Conservation (phyloP, 345 rosid species). For the Angophora floribunda region DNA sequence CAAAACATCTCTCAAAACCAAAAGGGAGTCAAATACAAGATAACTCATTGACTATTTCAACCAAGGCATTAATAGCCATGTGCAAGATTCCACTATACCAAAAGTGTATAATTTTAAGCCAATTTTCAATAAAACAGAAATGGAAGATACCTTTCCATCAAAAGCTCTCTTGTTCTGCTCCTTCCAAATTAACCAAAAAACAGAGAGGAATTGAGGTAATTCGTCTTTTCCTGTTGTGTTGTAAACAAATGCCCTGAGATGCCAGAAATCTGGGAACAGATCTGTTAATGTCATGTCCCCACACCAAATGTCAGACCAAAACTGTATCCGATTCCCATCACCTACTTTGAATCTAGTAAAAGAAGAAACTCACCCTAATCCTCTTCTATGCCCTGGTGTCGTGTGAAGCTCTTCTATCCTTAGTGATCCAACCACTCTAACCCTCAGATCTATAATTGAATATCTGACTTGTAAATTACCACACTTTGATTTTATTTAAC, state of each 20-base stretch:
- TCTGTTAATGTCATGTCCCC: not conserved
- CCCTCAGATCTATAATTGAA: not conserved
- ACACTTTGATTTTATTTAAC: not conserved
- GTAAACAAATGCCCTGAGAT: not conserved
- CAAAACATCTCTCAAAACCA: not conserved
- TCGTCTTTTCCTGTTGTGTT: not conserved
- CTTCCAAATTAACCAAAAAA: not conserved
- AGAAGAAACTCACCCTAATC: not conserved
- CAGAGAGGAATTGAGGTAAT: not conserved
- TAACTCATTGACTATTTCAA: not conserved
- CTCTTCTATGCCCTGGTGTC: not conserved
- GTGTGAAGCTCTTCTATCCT: not conserved
- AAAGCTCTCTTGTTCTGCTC: not conserved
- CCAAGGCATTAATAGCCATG: not conserved
- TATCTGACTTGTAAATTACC: not conserved
- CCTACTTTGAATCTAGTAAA: not conserved
- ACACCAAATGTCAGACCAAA: not conserved
- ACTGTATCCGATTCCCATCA: not conserved
- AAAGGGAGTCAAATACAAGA: not conserved
- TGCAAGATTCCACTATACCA: not conserved
- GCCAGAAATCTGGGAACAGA: not conserved
- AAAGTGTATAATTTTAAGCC: not conserved
- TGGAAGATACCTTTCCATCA: not conserved
- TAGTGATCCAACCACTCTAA: not conserved
- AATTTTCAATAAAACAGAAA: not conserved